Percentiles rank a stretch among this genome's conserved stretches.
Evolutionary conservation across 768 basidiomycete species (phyloP).

Genomic region (Mycena rebaudengoi): DNA sequence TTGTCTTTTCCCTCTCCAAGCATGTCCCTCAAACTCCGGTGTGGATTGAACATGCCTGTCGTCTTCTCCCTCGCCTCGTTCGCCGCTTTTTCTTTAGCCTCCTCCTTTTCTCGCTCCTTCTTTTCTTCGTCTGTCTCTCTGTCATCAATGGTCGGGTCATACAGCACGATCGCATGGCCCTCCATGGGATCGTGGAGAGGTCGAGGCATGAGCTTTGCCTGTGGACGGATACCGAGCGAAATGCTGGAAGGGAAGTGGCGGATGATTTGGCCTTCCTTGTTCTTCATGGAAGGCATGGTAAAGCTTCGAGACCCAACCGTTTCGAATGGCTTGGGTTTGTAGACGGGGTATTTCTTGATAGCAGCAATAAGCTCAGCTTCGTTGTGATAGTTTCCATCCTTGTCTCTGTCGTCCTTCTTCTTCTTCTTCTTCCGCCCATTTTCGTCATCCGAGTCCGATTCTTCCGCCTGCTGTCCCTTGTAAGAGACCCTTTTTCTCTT

Average conservation of each 20-base stretch:
- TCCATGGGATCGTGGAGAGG: slow-evolving; percentile 98
- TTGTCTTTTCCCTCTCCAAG: slow-evolving; percentile 77
- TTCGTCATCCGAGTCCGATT: slow-evolving; percentile 66
- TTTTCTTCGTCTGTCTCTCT: slow-evolving; percentile 89
- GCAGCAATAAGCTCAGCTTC: slow-evolving; percentile 70
- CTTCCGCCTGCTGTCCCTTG: slow-evolving; percentile 71
- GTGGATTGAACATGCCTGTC: slow-evolving; percentile 85
- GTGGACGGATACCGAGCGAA: slow-evolving; percentile 87
- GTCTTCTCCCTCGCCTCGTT: slow-evolving; percentile 75
- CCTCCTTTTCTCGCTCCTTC: slow-evolving; percentile 76
- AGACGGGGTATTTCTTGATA: slow-evolving; percentile 79
- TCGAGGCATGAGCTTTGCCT: slow-evolving; percentile 81
- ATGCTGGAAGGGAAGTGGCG: slow-evolving; percentile 65
- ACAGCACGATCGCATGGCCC: slow-evolving; percentile 96
- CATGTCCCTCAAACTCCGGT: slow-evolving; percentile 87
- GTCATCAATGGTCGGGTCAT: slow-evolving; percentile 95
- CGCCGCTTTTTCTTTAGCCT: slow-evolving; percentile 67
- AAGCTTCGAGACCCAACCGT: slow-evolving; percentile 68
- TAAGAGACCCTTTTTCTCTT: slow-evolving; percentile 93
- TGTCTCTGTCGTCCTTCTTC: slow-evolving; percentile 65
- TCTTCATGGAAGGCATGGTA: slow-evolving; percentile 83
- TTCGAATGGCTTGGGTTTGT: slow-evolving; percentile 81
- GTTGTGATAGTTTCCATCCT: slow-evolving; percentile 61
- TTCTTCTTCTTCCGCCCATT: slow-evolving; percentile 69
- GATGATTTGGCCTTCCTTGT: slow-evolving; percentile 72